These are phyloP conservation scores for Xerocomellus intermedius DNA, from an alignment of 768 basidiomycete genomes.

Conservation along the genomic window DNA sequence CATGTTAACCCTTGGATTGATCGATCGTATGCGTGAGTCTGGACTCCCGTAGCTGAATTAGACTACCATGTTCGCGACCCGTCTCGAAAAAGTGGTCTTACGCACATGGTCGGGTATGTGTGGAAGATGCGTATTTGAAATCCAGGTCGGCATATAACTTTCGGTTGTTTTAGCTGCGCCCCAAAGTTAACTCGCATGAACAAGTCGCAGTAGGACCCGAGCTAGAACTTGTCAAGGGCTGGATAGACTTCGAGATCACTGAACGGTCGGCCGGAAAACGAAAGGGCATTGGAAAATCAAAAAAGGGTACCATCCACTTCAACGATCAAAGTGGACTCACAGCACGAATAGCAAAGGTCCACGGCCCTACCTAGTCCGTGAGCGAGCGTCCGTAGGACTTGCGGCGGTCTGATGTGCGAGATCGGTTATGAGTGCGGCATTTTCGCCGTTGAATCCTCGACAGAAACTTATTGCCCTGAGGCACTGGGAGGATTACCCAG, in stretches of 20 bases:
- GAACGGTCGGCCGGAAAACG: not conserved
- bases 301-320: not conserved
- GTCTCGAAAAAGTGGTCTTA: not conserved
- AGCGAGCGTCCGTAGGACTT: not conserved
- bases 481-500: not conserved
- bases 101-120: not conserved
- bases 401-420: not conserved
- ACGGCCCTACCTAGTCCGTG: not conserved
- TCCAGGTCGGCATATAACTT: not conserved
- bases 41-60: not conserved
- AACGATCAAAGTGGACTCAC: not conserved
- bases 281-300: not conserved
- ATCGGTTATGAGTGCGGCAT: not conserved
- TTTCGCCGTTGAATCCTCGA: not conserved
- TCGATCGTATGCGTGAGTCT: constrained; percentile 8
- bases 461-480: not conserved
- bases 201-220: not conserved
- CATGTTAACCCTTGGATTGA: constrained; percentile 1
- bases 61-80: not conserved
- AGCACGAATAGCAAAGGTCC: not conserved
- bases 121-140: constrained; percentile 15
- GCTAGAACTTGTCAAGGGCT: not conserved
- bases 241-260: not conserved
- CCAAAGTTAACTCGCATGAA: not conserved
- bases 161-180: not conserved